A percentile compares a stretch with the other conserved stretches of the same genome.
Evolutionary conservation across 441 rosid genomes (phyloP).

Genomic region (Mallotus japonicus): DNA sequence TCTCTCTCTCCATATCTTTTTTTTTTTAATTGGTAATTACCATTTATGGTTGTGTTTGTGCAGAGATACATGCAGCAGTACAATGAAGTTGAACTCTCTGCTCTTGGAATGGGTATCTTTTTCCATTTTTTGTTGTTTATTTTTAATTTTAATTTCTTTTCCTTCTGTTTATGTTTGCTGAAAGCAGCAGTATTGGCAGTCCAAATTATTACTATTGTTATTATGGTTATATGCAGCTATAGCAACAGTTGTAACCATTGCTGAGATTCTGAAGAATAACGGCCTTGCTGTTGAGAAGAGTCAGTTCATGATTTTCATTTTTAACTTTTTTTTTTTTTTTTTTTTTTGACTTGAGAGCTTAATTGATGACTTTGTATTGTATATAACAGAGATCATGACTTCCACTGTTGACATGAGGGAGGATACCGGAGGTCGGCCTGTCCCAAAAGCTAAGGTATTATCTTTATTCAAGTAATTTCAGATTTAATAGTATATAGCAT

Average conservation of each 20-base stretch:
- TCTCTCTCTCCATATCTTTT: neutral
- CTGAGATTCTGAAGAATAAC: constrained; percentile 77
- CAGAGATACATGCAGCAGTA: constrained; percentile 96
- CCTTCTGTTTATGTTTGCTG: too few species aligned
- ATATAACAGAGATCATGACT: constrained; percentile 53
- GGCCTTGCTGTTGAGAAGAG: constrained; percentile 80
- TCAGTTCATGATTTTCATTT: constrained; percentile 23
- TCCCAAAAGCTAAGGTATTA: constrained; percentile 70
- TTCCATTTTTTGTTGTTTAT: neutral
- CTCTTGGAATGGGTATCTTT: constrained; percentile 89
- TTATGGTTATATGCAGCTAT: constrained; percentile 44
- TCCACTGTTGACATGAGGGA: constrained; percentile 76
- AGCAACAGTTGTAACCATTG: constrained; percentile 72
- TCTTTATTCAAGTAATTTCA: too few species aligned
- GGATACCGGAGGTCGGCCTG: constrained; percentile 70
- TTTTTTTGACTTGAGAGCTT: constrained; percentile 7
- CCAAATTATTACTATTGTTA: neutral
- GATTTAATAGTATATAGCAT: too few species aligned
- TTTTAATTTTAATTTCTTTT: neutral
- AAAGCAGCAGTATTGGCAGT: too few species aligned
- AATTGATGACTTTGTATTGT: neutral
- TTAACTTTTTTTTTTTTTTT: neutral
- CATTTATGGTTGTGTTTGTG: constrained; percentile 13
- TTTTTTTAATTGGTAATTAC: neutral
- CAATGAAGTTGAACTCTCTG: constrained; percentile 85